Base-by-base conservation (phyloP, 768 basidiomycete species). In the Russula emetica region DNA sequence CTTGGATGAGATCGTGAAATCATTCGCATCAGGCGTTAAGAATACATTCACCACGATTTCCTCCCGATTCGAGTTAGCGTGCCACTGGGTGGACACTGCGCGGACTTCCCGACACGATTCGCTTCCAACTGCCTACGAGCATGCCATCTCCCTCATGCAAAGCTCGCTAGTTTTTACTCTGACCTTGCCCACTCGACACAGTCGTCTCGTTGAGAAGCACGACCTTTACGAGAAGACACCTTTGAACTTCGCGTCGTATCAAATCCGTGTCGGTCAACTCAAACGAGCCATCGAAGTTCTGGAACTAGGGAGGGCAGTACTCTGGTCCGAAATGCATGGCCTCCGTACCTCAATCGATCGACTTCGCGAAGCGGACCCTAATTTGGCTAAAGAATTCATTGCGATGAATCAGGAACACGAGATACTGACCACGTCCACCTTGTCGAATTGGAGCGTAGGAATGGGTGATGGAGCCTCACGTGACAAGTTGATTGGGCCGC, bases 271-370 rank as follows among this genome's bases (percentile, higher is more conserved):
- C 2, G 53, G 52, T 13, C 44, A 13, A 34, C 26, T 55, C 9
- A 18, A 55, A 10, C 20, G 20, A 20, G 59, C 59, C 1, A 30
- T 60, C 38, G 50, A 60, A n/a, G 44, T 38, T 26, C 40, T 60
- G 14, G 59, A 60, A 18, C 38, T 16, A 32, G 55, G 55, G 28
- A 24, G 55, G 28, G n/a, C 55, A 3, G 28, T 55, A 16, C 16
- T 55, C 26, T 55, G 55, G 55, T 42, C 55, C 18, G 55, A 55
- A 24, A 55, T 55, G 55, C 55, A 40, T 16, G 55, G 55, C 14
- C 55, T 55, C 22, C 55, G 55, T 42, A 20, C 55, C 9, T 55
- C 55, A 2, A 55, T 55, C 18, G 60, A 54, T 20, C 40, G 13
- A 45, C n/a, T 60, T 18, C 51, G 30, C 40, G 40, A 28, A 5